Base-by-base conservation (phyloP, 2,329 filamentous ascomycete species). In the Leptographium radiaticola region DNA sequence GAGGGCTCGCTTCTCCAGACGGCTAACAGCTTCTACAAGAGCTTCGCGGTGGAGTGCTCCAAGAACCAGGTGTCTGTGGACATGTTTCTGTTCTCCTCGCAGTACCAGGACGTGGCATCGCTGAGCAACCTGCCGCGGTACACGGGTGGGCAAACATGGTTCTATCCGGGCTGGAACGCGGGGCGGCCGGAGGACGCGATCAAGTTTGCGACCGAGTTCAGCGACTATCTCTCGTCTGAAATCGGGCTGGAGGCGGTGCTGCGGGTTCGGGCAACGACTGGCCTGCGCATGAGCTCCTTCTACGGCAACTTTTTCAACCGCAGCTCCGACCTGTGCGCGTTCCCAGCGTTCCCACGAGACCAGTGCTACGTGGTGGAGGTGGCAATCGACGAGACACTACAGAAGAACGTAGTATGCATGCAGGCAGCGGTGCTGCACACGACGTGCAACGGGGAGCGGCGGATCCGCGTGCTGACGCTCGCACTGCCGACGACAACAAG, bases 281-380 rank as follows among this genome's bases (percentile, higher is more conserved):
- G 93, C 52, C 73, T 98, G 56, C 83, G 93, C 53, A 97, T 97
- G 87, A 95, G 84, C 72, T 90, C 91, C 2, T 98, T 98, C 71
- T 98, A 97, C 69, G 93, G 93, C 61, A 98, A 98, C 73, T 98
- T 98, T 71, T 98, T 98, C 77, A 98, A 97, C 74, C 81, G 93
- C 62, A 95, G 89, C 66, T 96, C 90, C 16, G 93, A 98, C 71
- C 81, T 98, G 36, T 97, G 93, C 67, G 93, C 93, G 13, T 98
- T 98, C 77, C 93, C 93, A 2, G 90, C 93, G 0, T 97, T 98
- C 75, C 93, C 93, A 36, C 85, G 93, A 65, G 93, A 98, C 64
- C 93, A 98, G 68, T 89, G 87, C 59, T 97, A 97, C 66, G 93
- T 97, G 45, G 91, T 98, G 20, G 93, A 98, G 69, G 94, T 98